These are phyloP conservation scores for Pythium graminicola DNA, from an alignment of 352 stramenopile genomes.

Conservation along the genomic window DNA sequence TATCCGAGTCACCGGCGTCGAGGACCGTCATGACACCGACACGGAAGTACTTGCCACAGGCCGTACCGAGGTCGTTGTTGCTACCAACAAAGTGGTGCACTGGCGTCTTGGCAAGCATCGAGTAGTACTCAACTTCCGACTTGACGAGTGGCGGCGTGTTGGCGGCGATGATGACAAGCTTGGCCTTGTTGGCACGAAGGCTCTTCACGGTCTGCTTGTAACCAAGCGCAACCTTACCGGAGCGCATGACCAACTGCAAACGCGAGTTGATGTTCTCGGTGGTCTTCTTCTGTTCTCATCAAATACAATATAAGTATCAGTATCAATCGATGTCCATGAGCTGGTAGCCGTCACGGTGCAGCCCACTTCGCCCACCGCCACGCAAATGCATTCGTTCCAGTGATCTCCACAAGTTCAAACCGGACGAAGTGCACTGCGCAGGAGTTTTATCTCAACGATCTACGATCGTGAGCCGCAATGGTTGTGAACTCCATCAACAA, in stretches of 20 bases:
- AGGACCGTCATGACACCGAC: slow-evolving; percentile 95
- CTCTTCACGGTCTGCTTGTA: slow-evolving; percentile 99
- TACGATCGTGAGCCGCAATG: slow-evolving; percentile 15
- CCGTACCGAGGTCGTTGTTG: slow-evolving; percentile 98
- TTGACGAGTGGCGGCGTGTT: slow-evolving; percentile 98
- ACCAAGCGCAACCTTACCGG: slow-evolving; percentile 96
- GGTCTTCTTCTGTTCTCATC: slow-evolving; percentile 91
- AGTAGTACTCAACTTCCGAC: slow-evolving; percentile 99
- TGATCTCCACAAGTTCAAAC: no score
- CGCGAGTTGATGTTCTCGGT: slow-evolving; percentile 99
- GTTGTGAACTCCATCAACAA: slow-evolving; percentile 13
- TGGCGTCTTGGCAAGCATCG: slow-evolving; percentile 98
- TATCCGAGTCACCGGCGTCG: slow-evolving; percentile 98
- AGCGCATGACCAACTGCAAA: slow-evolving; percentile 99
- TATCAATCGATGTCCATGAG: slow-evolving; percentile 1
- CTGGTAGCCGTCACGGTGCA: not conserved
- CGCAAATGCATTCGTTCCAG: no score
- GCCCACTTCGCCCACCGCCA: not conserved
- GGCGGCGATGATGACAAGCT: slow-evolving; percentile 96
- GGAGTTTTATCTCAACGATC: not conserved
- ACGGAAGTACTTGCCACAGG: slow-evolving; percentile 99
- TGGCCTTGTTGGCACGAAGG: slow-evolving; percentile 94
- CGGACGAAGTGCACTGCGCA: not conserved
- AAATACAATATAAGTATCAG: slow-evolving; percentile 14
- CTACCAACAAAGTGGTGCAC: slow-evolving; percentile 98